phyloP scores from a whole-genome alignment of 163 green algal species.

The Trebouxia gelatinosa region DNA sequence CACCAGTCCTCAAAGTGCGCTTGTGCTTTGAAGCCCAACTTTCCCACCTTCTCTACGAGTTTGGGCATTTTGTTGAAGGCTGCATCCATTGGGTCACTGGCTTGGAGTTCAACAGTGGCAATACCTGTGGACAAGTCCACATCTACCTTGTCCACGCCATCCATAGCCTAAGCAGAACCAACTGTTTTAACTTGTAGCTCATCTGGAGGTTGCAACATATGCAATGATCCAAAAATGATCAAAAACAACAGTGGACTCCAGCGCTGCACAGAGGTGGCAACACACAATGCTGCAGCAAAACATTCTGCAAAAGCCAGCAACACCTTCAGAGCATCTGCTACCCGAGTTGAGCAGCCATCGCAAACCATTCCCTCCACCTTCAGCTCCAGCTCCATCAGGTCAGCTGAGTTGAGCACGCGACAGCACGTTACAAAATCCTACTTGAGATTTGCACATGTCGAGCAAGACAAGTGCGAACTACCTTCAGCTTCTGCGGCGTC shows the following conservation, averaged over 20 bases:
- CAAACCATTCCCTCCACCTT: slow-evolving; percentile 28
- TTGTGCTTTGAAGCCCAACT: slow-evolving; percentile 22
- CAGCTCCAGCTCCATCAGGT: slow-evolving; percentile 31
- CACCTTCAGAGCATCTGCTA: slow-evolving; percentile 15
- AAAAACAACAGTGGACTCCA: no score
- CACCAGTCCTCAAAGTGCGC: slow-evolving; percentile 29
- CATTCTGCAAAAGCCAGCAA: background rate
- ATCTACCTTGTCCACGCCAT: slow-evolving; percentile 25
- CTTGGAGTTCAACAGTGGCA: slow-evolving; percentile 16
- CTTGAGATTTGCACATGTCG: no score
- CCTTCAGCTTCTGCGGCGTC: slow-evolving; percentile 24
- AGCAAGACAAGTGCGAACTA: no score
- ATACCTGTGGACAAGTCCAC: slow-evolving; percentile 21
- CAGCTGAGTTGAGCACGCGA: background rate
- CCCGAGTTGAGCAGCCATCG: slow-evolving; percentile 10
- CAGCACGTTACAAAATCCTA: background rate
- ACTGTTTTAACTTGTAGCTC: no score
- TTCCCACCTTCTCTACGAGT: slow-evolving; percentile 1
- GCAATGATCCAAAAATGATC: no score
- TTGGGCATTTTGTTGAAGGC: slow-evolving; percentile 15
- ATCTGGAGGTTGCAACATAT: no score
- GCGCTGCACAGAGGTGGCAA: no score
- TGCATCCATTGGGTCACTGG: slow-evolving; percentile 24
- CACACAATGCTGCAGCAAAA: no score
- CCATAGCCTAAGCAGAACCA: slow-evolving; percentile 23